Percentiles rank a stretch among this genome's conserved stretches.
Conservation (phyloP, 129 eudicot species). For the Solidago caesia region DNA sequence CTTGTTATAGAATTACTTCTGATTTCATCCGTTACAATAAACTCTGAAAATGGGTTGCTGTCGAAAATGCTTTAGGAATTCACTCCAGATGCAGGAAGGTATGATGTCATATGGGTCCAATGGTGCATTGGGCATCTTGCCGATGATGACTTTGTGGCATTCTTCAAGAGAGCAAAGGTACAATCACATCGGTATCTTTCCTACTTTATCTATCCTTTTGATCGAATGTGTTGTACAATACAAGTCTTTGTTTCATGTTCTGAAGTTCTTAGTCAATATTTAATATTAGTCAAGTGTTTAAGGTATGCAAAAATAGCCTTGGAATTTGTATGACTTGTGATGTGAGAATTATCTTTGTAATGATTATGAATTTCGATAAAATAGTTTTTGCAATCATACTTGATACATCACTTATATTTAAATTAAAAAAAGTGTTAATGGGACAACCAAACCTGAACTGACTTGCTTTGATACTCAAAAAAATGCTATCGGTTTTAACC, state of each 20-base stretch:
- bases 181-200: slow-evolving; percentile 4
- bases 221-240: background rate
- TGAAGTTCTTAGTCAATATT: background rate
- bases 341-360: background rate
- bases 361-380: background rate
- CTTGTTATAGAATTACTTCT: background rate
- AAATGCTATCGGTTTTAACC: background rate
- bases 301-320: background rate
- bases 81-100: slow-evolving; percentile 80
- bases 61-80: slow-evolving; percentile 56
- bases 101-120: slow-evolving; percentile 92
- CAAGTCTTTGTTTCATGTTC: background rate
- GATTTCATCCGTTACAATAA: background rate
- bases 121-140: slow-evolving; percentile 99
- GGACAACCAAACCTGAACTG: background rate
- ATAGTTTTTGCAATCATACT: background rate
- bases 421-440: background rate
- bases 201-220: slow-evolving; percentile 2
- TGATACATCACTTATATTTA: background rate
- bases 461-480: background rate
- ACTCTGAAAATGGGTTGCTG: background rate
- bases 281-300: background rate
- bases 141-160: slow-evolving; percentile 85
- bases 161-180: slow-evolving; percentile 93
- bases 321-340: background rate